Conservation (phyloP, 2,329 filamentous ascomycete genomes). For the Torrubiellomyces zombiae region DNA sequence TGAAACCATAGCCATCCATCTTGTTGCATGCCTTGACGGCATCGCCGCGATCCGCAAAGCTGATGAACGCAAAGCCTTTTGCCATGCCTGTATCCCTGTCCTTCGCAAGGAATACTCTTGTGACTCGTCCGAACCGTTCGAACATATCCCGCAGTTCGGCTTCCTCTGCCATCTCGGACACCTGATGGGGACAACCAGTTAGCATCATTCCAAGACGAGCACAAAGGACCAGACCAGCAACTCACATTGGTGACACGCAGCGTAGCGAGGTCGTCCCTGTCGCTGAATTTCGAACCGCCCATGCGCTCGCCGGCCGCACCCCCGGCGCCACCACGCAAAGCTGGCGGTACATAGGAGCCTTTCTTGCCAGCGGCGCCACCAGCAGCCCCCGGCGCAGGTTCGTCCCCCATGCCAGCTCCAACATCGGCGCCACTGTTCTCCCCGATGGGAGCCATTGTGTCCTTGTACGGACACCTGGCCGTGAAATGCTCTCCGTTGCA, state of each 20-base stretch:
- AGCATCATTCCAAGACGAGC: not conserved
- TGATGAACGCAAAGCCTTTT: constrained; percentile 98
- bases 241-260: constrained; percentile 93
- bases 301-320: constrained; percentile 63
- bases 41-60: constrained; percentile 78
- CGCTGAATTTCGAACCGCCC: constrained; percentile 63
- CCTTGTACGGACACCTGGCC: constrained; percentile 97
- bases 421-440: constrained; percentile 37
- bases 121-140: constrained; percentile 91
- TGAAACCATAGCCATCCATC: constrained; percentile 92
- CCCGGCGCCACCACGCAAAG: constrained; percentile 56
- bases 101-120: constrained; percentile 93
- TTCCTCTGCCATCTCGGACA: constrained; percentile 95
- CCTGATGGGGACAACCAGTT: constrained; percentile 29
- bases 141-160: constrained; percentile 93
- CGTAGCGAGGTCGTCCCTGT: constrained; percentile 91
- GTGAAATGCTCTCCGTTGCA: constrained; percentile 99
- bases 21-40: constrained; percentile 87
- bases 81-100: constrained; percentile 90
- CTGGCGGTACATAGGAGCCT: constrained; percentile 85
- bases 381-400: constrained; percentile 23
- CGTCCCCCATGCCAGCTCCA: constrained; percentile 37
- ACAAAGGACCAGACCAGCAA: constrained; percentile 11
- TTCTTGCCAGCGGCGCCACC: constrained; percentile 49
- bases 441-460: constrained; percentile 86